Evolutionary conservation across 495 filamentous ascomycete species (phyloP).

Genomic region (Tuber magnatum): DNA sequence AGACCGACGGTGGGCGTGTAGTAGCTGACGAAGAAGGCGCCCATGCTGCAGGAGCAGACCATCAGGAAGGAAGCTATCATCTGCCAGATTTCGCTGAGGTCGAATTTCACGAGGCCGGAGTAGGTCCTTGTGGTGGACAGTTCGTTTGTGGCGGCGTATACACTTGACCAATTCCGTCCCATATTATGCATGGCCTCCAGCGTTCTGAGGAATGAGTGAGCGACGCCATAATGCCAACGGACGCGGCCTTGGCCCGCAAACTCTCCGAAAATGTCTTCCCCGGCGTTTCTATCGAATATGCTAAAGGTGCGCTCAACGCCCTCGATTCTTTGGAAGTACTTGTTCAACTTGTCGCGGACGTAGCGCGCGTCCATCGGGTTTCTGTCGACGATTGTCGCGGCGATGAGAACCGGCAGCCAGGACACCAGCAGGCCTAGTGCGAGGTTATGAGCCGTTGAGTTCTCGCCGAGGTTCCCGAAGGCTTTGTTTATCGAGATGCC

Average conservation of each 20-base stretch:
- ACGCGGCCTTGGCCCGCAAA: constrained; percentile 49
- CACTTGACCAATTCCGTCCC: constrained; percentile 7
- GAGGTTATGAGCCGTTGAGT: constrained; percentile 46
- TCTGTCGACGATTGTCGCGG: constrained; percentile 47
- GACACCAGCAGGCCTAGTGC: constrained; percentile 47
- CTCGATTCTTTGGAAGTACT: constrained; percentile 33
- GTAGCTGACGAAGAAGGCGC: constrained; percentile 46
- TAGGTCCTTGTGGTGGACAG: not conserved
- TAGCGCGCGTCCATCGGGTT: constrained; percentile 46
- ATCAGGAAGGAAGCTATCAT: constrained; percentile 41
- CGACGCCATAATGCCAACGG: constrained; percentile 46
- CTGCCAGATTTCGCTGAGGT: constrained; percentile 46
- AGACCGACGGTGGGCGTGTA: constrained; percentile 49
- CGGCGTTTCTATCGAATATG: not conserved
- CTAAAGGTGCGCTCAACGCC: constrained; percentile 16
- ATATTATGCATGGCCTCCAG: constrained; percentile 40
- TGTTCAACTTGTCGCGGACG: constrained; percentile 43
- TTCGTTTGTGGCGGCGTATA: not conserved
- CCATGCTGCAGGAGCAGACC: constrained; percentile 40
- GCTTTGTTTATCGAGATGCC: constrained; percentile 46
- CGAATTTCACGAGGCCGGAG: constrained; percentile 35
- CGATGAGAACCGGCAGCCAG: constrained; percentile 49
- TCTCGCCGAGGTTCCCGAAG: constrained; percentile 44
- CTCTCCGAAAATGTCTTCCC: constrained; percentile 40
- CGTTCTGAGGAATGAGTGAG: constrained; percentile 45